A percentile compares a stretch with the other conserved stretches of the same genome.
These are phyloP conservation scores for Rhizophagus sp. DNA, from an alignment of 192 early-diverging fungal species.

Conservation along the genomic window DNA sequence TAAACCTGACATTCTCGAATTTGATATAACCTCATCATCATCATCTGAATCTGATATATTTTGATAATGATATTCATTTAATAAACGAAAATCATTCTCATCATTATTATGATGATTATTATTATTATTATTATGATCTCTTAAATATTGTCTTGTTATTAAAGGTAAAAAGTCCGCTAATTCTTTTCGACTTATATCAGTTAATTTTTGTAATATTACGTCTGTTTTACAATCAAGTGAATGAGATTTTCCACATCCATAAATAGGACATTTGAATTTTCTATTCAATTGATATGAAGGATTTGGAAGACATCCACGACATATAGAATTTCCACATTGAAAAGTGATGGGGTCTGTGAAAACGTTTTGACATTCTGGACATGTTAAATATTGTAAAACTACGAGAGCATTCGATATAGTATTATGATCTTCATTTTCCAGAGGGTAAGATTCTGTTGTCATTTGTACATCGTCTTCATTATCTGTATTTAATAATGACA, in stretches of 20 bases:
- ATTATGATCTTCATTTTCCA: conserved; percentile 2
- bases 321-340: conserved; percentile 23
- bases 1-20: background rate
- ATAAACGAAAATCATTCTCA: too few species aligned
- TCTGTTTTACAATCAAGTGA: background rate
- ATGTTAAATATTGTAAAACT: conserved; percentile 10
- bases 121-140: too few species aligned
- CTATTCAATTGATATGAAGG: background rate
- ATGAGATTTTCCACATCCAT: background rate
- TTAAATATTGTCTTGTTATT: background rate
- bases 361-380: background rate
- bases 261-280: conserved; percentile 7
- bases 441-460: background rate
- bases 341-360: conserved; percentile 18
- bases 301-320: background rate
- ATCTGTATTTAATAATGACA: conserved; percentile 5
- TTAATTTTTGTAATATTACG: conserved; percentile 6
- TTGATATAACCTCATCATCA: too few species aligned
- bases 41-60: too few species aligned
- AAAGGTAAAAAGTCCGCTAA: background rate
- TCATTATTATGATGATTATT: background rate
- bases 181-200: conserved; percentile 8
- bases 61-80: too few species aligned
- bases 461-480: background rate
- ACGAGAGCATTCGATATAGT: background rate